Evolutionary conservation across 352 stramenopile species (phyloP).

Genomic region (Globisporangium nagaii): DNA sequence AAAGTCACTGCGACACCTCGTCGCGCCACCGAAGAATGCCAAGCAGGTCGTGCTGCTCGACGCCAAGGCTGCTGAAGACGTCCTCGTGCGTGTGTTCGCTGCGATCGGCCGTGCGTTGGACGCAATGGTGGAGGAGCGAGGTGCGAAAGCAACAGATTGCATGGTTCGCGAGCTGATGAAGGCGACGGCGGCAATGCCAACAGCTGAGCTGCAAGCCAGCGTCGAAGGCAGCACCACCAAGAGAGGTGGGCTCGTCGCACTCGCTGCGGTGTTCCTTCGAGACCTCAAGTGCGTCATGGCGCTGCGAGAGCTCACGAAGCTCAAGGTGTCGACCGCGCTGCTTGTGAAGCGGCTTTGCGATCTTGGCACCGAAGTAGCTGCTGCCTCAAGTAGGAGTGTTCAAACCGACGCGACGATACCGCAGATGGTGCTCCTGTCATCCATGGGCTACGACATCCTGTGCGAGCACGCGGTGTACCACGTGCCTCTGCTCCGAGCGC

Average conservation of each 20-base stretch:
- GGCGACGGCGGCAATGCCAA: too few species aligned
- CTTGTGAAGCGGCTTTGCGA: constrained; percentile 41
- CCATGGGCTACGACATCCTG: constrained; percentile 36
- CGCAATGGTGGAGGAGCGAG: constrained; percentile 1
- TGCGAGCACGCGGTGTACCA: constrained; percentile 71
- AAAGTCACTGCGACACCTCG: constrained; percentile 24
- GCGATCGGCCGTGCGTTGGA: constrained; percentile 27
- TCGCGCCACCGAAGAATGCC: constrained; percentile 12
- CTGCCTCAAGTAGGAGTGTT: neutral
- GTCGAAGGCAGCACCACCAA: too few species aligned
- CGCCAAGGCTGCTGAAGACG: constrained; percentile 24
- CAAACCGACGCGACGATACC: neutral
- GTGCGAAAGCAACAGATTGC: constrained; percentile 9
- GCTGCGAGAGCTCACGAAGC: constrained; percentile 31
- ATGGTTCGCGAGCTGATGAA: constrained; percentile 9
- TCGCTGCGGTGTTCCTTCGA: constrained; percentile 28
- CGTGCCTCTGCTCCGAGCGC: constrained; percentile 37
- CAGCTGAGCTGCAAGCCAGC: neutral
- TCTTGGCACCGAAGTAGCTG: constrained; percentile 4
- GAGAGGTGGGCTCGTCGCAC: constrained; percentile 16
- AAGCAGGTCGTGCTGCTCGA: constrained; percentile 37
- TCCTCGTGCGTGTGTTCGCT: constrained; percentile 38
- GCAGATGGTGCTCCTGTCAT: constrained; percentile 11
- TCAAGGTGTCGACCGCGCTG: constrained; percentile 28
- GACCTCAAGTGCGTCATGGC: constrained; percentile 30